Evolutionary conservation across 352 stramenopile genomes (phyloP).

Genomic region (Pythium sp.): DNA sequence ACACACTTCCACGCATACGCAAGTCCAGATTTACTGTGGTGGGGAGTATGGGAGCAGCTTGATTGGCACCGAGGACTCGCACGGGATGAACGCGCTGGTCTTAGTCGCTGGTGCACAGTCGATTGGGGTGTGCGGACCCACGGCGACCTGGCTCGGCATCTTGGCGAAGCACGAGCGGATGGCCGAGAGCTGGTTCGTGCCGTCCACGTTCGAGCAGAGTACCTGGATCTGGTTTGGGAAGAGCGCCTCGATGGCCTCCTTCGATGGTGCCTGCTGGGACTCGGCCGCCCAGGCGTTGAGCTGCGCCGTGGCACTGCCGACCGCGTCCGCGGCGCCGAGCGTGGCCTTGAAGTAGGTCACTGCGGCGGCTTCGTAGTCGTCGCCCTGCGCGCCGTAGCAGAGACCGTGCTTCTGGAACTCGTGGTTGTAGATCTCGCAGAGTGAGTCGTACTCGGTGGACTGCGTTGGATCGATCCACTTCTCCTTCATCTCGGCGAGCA

Average conservation of each 20-base stretch:
- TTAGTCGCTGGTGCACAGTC: constrained; percentile 42
- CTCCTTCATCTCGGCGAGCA: constrained; percentile 51
- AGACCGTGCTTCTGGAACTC: constrained; percentile 88
- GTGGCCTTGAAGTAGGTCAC: constrained; percentile 21
- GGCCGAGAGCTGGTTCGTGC: constrained; percentile 59
- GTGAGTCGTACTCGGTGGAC: constrained; percentile 24
- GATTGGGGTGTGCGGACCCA: constrained; percentile 39
- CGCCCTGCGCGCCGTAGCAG: constrained; percentile 53
- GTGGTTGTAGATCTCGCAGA: constrained; percentile 85
- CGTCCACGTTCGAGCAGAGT: constrained; percentile 56
- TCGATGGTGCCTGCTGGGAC: background rate
- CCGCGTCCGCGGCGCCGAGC: constrained; percentile 22
- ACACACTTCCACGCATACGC: background rate
- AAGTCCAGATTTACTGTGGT: constrained; percentile 8
- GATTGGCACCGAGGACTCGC: constrained; percentile 38
- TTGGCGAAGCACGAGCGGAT: constrained; percentile 69
- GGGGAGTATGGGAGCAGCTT: constrained; percentile 42
- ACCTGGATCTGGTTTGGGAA: constrained; percentile 64
- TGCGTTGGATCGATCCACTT: constrained; percentile 52
- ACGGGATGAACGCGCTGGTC: constrained; percentile 45
- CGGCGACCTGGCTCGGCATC: constrained; percentile 28
- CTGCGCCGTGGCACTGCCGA: constrained; percentile 11
- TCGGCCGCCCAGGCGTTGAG: constrained; percentile 23
- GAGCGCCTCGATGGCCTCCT: constrained; percentile 22
- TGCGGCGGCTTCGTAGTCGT: constrained; percentile 14